Percentiles rank a stretch among this genome's conserved stretches.
Conservation (phyloP, 148 eudicot species). For the Diospyros lotus region DNA sequence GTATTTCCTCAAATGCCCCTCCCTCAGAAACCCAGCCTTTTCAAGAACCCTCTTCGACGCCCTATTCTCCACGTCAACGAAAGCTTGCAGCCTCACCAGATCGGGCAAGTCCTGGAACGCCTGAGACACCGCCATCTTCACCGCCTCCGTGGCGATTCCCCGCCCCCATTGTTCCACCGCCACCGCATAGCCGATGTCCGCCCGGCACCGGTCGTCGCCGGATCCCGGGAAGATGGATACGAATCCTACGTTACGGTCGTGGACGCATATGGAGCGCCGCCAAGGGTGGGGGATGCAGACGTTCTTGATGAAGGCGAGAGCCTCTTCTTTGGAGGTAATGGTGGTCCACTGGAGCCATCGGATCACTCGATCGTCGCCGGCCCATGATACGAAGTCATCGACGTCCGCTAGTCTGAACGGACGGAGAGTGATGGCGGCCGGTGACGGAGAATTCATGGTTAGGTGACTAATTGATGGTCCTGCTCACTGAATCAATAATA, state of each 20-base stretch:
- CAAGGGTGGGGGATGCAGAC: slow-evolving; percentile 39
- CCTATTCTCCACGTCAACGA: slow-evolving; percentile 39
- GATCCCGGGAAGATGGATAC: slow-evolving; percentile 22
- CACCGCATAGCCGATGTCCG: slow-evolving; percentile 38
- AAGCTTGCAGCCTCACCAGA: slow-evolving; percentile 47
- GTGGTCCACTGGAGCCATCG: slow-evolving; percentile 10
- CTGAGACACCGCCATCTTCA: slow-evolving; percentile 32
- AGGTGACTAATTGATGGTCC: no score
- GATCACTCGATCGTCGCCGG: slow-evolving; percentile 23
- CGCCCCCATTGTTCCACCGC: slow-evolving; percentile 41
- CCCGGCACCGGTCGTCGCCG: slow-evolving; percentile 31
- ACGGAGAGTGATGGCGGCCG: slow-evolving; percentile 17
- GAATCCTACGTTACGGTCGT: slow-evolving; percentile 33
- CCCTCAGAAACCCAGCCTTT: slow-evolving; percentile 47
- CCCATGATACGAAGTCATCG: slow-evolving; percentile 20
- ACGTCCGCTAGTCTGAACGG: slow-evolving; percentile 19
- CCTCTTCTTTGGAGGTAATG: slow-evolving; percentile 23
- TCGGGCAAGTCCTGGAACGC: slow-evolving; percentile 36
- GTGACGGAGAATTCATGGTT: slow-evolving; percentile 3
- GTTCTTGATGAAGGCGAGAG: slow-evolving; percentile 27
- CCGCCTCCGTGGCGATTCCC: slow-evolving; percentile 45
- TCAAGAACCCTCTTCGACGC: slow-evolving; percentile 60
- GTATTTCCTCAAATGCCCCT: slow-evolving; percentile 47
- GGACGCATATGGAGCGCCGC: slow-evolving; percentile 37
- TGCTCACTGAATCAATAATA: no score